A percentile compares a stretch with the other conserved stretches of the same genome.
These are phyloP conservation scores for Neotropicomus parvogracilis DNA, from an alignment of 1,284 basidiomycete genomes.

Conservation along the genomic window DNA sequence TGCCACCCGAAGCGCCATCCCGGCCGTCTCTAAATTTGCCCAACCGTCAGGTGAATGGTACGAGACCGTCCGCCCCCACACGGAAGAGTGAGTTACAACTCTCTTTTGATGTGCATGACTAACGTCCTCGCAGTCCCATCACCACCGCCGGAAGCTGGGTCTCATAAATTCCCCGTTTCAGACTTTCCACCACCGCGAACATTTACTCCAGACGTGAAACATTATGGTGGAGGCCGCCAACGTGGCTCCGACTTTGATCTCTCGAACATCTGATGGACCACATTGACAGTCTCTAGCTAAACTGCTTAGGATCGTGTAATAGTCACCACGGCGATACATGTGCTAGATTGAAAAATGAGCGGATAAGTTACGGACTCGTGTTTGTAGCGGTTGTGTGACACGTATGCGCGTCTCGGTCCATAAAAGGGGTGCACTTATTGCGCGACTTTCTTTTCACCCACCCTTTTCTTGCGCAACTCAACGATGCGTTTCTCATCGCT, in stretches of 20 bases:
- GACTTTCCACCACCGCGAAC: conserved; percentile 75
- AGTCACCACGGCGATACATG: background rate
- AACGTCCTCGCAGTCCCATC: conserved; percentile 55
- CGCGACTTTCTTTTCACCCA: background rate
- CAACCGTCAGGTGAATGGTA: conserved; percentile 28
- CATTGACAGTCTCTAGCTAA: too few relatives aligned
- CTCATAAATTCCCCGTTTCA: conserved; percentile 64
- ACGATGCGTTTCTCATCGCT: conserved; percentile 64
- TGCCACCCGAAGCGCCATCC: conserved; percentile 19
- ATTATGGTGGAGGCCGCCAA: conserved; percentile 60
- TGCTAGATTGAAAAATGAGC: too few relatives aligned
- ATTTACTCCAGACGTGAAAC: conserved; percentile 47
- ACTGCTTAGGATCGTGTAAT: background rate
- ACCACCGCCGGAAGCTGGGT: conserved; percentile 65
- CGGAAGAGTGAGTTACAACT: conserved; percentile 50
- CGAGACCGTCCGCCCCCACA: conserved; percentile 24
- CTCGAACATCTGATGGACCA: conserved; percentile 38
- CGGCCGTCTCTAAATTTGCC: conserved; percentile 5
- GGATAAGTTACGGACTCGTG: background rate
- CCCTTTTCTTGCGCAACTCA: conserved; percentile 10
- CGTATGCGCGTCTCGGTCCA: conserved; percentile 27
- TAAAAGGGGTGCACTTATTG: conserved; percentile 20
- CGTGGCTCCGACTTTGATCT: conserved; percentile 70
- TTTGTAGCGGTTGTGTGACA: conserved; percentile 21
- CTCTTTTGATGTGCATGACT: background rate